These are phyloP conservation scores for Kazachstania taianensis DNA, from an alignment of 805 yeast species.

Conservation along the genomic window DNA sequence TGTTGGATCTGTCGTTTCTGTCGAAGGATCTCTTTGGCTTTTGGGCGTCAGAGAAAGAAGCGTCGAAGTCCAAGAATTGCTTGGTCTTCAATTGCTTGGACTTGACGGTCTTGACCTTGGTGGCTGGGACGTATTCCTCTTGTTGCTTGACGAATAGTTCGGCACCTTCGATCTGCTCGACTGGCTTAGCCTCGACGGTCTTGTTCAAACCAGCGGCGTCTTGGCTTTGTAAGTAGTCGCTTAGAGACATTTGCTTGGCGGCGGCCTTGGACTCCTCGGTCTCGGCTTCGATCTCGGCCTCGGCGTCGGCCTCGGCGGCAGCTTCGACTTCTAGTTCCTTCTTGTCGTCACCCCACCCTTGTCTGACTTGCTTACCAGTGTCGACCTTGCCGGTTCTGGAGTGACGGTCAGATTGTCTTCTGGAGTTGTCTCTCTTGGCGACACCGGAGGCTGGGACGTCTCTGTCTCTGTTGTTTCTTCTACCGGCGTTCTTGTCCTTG, in stretches of 20 bases:
- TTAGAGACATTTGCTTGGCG: constrained; percentile 53
- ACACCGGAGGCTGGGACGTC: constrained; percentile 43
- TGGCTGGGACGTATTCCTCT: constrained; percentile 48
- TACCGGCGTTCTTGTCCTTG: constrained; percentile 65
- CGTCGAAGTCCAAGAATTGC: constrained; percentile 63
- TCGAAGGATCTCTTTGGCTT: constrained; percentile 25
- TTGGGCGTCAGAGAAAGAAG: constrained; percentile 50
- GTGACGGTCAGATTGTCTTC: constrained; percentile 63
- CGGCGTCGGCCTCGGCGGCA: constrained; percentile 55
- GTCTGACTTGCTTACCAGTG: constrained; percentile 71
- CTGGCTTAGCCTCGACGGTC: constrained; percentile 36
- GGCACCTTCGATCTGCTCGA: constrained; percentile 30
- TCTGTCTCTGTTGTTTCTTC: constrained; percentile 40
- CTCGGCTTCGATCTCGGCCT: constrained; percentile 49
- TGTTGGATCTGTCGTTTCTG: constrained; percentile 6
- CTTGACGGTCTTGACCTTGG: constrained; percentile 58
- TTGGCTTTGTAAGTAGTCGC: constrained; percentile 73
- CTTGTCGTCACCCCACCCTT: constrained; percentile 81
- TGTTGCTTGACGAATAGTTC: constrained; percentile 57
- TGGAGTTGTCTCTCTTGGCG: constrained; percentile 46
- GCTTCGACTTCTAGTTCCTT: constrained; percentile 56
- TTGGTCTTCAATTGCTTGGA: constrained; percentile 75
- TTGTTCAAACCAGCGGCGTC: constrained; percentile 37
- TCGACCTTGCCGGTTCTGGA: constrained; percentile 77
- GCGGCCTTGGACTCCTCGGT: constrained; percentile 33